Percentiles rank a stretch among this genome's conserved stretches.
These are phyloP conservation scores for Trypanosoma caninum DNA, from an alignment of 208 protist genomes.

Conservation along the genomic window DNA sequence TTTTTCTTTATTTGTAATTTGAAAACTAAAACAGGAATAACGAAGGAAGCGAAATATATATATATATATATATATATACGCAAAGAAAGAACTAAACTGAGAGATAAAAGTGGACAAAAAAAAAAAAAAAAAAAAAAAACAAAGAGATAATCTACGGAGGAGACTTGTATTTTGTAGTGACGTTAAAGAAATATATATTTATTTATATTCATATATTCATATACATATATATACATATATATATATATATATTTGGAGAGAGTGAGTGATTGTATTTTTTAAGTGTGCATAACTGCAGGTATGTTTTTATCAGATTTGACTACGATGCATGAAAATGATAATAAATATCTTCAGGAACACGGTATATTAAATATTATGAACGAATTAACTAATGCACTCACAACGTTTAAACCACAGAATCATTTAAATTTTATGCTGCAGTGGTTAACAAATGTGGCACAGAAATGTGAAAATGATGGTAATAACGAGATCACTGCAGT, in stretches of 20 bases:
- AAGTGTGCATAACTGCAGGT: neutral
- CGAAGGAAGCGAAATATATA: too few species aligned
- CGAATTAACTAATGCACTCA: conserved; percentile 46
- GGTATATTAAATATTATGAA: conserved; percentile 44
- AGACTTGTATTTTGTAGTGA: too few species aligned
- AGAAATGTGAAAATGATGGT: conserved; percentile 15
- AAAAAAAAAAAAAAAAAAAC: neutral
- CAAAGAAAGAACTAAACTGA: neutral
- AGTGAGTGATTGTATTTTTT: conserved; percentile 19
- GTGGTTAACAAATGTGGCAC: conserved; percentile 46
- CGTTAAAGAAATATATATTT: conserved; percentile 1
- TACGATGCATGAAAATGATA: conserved; percentile 32
- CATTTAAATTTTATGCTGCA: conserved; percentile 52
- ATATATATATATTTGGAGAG: neutral
- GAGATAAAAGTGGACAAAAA: neutral
- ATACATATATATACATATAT: conserved; percentile 1
- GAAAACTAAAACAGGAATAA: neutral
- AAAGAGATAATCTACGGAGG: too few species aligned
- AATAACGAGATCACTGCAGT: neutral
- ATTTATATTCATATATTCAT: conserved; percentile 9
- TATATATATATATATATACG: neutral
- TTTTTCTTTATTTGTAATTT: conserved; percentile 11
- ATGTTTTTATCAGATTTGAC: neutral
- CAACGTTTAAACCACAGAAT: conserved; percentile 56
- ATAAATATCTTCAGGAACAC: conserved; percentile 56